These are phyloP conservation scores for Solioccasus polychromus DNA, from an alignment of 768 basidiomycete species.

Conservation along the genomic window DNA sequence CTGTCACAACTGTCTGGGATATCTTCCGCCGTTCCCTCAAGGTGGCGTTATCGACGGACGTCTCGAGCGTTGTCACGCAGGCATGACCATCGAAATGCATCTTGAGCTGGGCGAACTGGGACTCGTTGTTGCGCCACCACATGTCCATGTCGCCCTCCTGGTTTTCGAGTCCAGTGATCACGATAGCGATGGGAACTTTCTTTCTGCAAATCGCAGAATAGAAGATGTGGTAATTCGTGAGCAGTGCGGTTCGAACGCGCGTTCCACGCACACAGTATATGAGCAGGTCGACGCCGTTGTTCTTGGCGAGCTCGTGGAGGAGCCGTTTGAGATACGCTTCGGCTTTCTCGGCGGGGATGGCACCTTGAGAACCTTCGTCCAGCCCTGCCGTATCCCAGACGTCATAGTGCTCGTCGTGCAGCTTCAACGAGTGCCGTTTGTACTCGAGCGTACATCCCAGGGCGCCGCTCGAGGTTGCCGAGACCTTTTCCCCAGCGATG, in stretches of 20 bases:
- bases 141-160: conserved; percentile 32
- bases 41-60: conserved; percentile 6
- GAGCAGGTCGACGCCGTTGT: conserved; percentile 39
- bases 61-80: conserved; percentile 32
- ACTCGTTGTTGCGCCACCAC: conserved; percentile 31
- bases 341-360: conserved; percentile 30
- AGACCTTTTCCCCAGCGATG: conserved; percentile 27
- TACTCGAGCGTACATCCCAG: conserved; percentile 36
- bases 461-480: conserved; percentile 30
- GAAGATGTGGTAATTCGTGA: conserved; percentile 40
- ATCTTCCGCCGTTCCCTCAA: conserved; percentile 18
- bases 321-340: conserved; percentile 32
- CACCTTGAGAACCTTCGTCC: conserved; percentile 27
- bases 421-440: conserved; percentile 18
- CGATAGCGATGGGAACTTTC: conserved; percentile 39
- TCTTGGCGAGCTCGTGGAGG: conserved; percentile 32
- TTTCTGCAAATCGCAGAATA: conserved; percentile 38
- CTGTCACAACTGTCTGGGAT: conserved; percentile 22
- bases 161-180: conserved; percentile 42
- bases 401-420: conserved; percentile 18
- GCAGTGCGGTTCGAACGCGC: conserved; percentile 31
- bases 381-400: conserved; percentile 37
- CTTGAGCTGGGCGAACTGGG: conserved; percentile 18
- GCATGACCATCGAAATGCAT: conserved; percentile 32
- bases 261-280: conserved; percentile 41